These are phyloP conservation scores for Termitomyces sp. DNA, from an alignment of 768 basidiomycete genomes.

Conservation along the genomic window DNA sequence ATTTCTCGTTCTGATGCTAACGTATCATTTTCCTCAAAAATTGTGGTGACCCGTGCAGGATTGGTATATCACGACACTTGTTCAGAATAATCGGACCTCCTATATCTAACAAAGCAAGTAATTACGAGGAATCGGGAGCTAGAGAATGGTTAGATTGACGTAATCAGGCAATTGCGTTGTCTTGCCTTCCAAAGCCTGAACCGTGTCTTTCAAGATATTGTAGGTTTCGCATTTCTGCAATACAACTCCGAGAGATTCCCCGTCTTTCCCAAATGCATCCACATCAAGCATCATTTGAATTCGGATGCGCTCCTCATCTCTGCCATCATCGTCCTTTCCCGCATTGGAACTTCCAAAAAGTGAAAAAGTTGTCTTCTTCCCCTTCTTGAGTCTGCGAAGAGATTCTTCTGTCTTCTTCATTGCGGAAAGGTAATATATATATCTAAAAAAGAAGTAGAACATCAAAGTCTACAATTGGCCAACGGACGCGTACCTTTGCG, in stretches of 20 bases:
- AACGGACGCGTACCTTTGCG: slow-evolving; percentile 47
- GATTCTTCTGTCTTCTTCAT: slow-evolving; percentile 95
- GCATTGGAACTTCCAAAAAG: slow-evolving; percentile 58
- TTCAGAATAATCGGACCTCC: slow-evolving; percentile 15
- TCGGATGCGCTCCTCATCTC: slow-evolving; percentile 86
- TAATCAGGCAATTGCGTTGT: neutral
- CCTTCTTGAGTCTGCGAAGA: slow-evolving; percentile 79
- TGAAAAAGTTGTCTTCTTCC: slow-evolving; percentile 73
- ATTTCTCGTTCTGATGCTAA: slow-evolving; percentile 12
- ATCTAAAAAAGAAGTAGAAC: slow-evolving; percentile 38
- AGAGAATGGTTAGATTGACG: neutral
- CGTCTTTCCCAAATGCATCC: slow-evolving; percentile 78
- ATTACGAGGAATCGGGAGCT: slow-evolving; percentile 10
- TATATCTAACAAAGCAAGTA: neutral
- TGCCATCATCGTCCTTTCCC: slow-evolving; percentile 59
- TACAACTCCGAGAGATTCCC: slow-evolving; percentile 62
- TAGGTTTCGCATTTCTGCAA: slow-evolving; percentile 48
- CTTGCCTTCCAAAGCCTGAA: slow-evolving; percentile 38
- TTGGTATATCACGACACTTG: slow-evolving; percentile 50
- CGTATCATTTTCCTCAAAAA: slow-evolving; percentile 12
- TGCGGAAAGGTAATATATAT: slow-evolving; percentile 70
- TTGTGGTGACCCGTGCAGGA: slow-evolving; percentile 56
- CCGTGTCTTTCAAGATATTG: slow-evolving; percentile 53
- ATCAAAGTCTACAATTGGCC: neutral
- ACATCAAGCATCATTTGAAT: slow-evolving; percentile 84